These are phyloP conservation scores for Komagataella pseudopastoris DNA, from an alignment of 805 yeast species.

Conservation along the genomic window DNA sequence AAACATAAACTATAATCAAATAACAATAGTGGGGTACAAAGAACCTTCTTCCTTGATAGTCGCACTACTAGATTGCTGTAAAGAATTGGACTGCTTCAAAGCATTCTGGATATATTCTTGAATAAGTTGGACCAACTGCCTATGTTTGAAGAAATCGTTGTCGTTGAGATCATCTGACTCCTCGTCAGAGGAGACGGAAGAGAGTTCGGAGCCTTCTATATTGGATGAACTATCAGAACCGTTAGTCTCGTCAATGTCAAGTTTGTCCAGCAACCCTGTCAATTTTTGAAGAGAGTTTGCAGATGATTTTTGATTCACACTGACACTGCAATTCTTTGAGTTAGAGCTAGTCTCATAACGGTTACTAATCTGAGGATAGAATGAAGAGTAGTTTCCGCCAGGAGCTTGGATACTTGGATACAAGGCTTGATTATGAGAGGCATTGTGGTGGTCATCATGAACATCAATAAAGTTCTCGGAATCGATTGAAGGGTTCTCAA, in stretches of 20 bases:
- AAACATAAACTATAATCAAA: neutral
- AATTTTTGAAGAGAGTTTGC: slow-evolving; percentile 5
- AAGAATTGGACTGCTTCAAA: slow-evolving; percentile 1
- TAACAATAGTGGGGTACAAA: slow-evolving; percentile 1
- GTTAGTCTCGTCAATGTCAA: neutral
- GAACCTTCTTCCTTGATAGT: neutral
- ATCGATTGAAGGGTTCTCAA: neutral
- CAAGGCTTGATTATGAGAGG: neutral
- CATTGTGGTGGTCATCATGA: slow-evolving; percentile 1
- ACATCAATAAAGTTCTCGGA: neutral
- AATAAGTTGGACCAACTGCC: slow-evolving; percentile 6
- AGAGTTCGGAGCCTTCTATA: slow-evolving; percentile 9
- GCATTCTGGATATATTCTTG: slow-evolving; percentile 7
- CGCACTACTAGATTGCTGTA: neutral
- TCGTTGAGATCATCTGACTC: slow-evolving; percentile 5
- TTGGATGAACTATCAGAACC: slow-evolving; percentile 8
- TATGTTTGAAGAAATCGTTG: slow-evolving; percentile 8
- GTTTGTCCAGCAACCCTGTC: neutral
- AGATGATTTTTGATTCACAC: neutral
- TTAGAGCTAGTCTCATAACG: slow-evolving; percentile 6
- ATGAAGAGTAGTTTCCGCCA: neutral
- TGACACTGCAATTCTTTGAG: slow-evolving; percentile 4
- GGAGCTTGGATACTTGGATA: no score
- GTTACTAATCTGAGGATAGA: slow-evolving; percentile 5
- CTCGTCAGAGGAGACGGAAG: slow-evolving; percentile 12